Percentiles rank a stretch among this genome's conserved stretches.
Conservation (phyloP, 805 yeast genomes). For the Kazachstania bromeliacearum region DNA sequence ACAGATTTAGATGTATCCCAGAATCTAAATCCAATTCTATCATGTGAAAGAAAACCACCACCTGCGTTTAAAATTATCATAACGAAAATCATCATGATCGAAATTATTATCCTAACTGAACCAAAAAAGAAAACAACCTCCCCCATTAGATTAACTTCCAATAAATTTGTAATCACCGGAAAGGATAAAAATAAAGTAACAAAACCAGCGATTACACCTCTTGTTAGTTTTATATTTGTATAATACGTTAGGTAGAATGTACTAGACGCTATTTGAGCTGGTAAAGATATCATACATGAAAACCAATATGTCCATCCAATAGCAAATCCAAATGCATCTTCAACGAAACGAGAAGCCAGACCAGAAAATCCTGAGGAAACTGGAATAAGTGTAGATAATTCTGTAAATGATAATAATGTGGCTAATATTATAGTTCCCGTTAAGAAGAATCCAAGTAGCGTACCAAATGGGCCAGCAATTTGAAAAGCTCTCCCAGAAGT, state of each 20-base stretch:
- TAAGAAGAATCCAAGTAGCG: slow-evolving; percentile 47
- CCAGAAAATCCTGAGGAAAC: slow-evolving; percentile 55
- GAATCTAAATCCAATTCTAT: slow-evolving; percentile 52
- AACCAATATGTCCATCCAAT: slow-evolving; percentile 57
- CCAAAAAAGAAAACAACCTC: slow-evolving; percentile 62
- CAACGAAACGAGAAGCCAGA: slow-evolving; percentile 53
- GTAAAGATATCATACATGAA: slow-evolving; percentile 46
- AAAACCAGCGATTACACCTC: slow-evolving; percentile 52
- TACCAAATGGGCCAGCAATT: slow-evolving; percentile 46
- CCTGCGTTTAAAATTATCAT: slow-evolving; percentile 57
- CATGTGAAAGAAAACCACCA: slow-evolving; percentile 23
- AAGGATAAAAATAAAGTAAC: slow-evolving; percentile 46
- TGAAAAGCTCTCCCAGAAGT: slow-evolving; percentile 50
- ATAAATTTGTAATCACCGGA: slow-evolving; percentile 43
- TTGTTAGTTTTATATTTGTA: slow-evolving; percentile 42
- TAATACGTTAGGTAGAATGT: slow-evolving; percentile 57
- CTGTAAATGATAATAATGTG: slow-evolving; percentile 55
- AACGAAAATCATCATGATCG: slow-evolving; percentile 46
- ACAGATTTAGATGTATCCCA: slow-evolving; percentile 46
- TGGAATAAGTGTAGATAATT: slow-evolving; percentile 54
- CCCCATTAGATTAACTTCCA: slow-evolving; percentile 66
- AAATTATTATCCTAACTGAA: slow-evolving; percentile 43
- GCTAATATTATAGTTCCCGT: slow-evolving; percentile 59
- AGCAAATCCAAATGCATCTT: slow-evolving; percentile 59
- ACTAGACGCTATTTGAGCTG: slow-evolving; percentile 58